Percentiles rank a stretch among this genome's conserved stretches.
Conservation (phyloP, 2,329 filamentous ascomycete species). For the Botrytis byssoidea region DNA sequence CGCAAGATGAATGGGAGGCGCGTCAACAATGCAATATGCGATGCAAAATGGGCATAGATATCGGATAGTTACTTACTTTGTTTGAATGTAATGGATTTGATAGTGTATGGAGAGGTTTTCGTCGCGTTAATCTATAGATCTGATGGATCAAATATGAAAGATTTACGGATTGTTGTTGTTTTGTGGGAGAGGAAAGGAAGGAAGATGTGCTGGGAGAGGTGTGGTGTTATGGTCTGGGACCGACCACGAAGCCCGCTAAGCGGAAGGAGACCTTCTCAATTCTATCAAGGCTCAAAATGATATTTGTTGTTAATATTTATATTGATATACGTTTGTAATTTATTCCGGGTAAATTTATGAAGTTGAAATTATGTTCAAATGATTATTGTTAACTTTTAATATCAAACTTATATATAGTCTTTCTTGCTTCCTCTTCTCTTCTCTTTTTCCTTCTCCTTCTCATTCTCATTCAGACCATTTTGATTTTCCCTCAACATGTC, state of each 20-base stretch:
- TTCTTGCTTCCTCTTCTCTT: neutral
- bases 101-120: neutral
- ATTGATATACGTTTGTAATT: neutral
- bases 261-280: slow-evolving; percentile 7
- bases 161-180: slow-evolving; percentile 15
- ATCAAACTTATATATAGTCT: neutral
- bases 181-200: neutral
- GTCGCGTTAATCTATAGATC: neutral
- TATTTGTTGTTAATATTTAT: neutral
- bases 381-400: neutral
- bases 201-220: slow-evolving; percentile 18
- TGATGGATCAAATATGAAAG: neutral
- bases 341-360: neutral
- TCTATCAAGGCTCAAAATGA: slow-evolving; percentile 2
- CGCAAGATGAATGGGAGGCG: slow-evolving; percentile 6
- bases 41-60: neutral
- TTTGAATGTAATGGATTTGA: neutral
- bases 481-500: neutral
- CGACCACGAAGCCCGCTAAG: slow-evolving; percentile 20
- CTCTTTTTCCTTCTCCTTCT: neutral
- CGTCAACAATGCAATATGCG: neutral
- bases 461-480: neutral
- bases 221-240: slow-evolving; percentile 17
- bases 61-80: neutral
- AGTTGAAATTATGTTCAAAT: neutral